A percentile compares a stretch with the other conserved stretches of the same genome.
Conservation (phyloP, 352 stramenopile genomes). For the Achlya hypogyna region DNA sequence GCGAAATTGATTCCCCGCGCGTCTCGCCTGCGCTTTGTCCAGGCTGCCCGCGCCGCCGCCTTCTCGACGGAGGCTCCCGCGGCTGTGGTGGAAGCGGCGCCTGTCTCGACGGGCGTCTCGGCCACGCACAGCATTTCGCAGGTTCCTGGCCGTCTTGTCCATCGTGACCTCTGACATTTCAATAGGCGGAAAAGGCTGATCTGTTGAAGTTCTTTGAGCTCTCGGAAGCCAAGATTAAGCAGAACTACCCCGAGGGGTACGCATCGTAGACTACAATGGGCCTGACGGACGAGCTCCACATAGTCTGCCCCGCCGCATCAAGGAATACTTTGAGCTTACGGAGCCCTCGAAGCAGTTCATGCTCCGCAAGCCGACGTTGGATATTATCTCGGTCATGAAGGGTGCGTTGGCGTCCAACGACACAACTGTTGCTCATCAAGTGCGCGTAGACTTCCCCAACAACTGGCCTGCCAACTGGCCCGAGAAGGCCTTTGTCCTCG, state of each 20-base stretch:
- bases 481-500: conserved; percentile 45
- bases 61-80: conserved; percentile 2
- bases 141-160: neutral
- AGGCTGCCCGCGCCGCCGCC: neutral
- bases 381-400: conserved; percentile 69
- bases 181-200: conserved; percentile 47
- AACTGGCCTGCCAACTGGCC: conserved; percentile 15
- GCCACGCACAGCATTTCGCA: neutral
- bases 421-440: neutral
- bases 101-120: neutral
- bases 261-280: neutral
- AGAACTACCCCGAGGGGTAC: conserved; percentile 60
- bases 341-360: conserved; percentile 71
- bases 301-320: conserved; percentile 58
- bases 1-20: conserved; percentile 7
- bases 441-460: conserved; percentile 25
- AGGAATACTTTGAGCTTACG: conserved; percentile 73
- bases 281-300: neutral
- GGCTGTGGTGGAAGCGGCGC: neutral
- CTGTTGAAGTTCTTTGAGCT: conserved; percentile 75
- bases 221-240: conserved; percentile 60
- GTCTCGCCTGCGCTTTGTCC: neutral
- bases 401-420: conserved; percentile 23
- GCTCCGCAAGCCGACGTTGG: conserved; percentile 64
- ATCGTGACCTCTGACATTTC: neutral